Conservation (phyloP, 768 basidiomycete species). For the Lactarius akahatsu region DNA sequence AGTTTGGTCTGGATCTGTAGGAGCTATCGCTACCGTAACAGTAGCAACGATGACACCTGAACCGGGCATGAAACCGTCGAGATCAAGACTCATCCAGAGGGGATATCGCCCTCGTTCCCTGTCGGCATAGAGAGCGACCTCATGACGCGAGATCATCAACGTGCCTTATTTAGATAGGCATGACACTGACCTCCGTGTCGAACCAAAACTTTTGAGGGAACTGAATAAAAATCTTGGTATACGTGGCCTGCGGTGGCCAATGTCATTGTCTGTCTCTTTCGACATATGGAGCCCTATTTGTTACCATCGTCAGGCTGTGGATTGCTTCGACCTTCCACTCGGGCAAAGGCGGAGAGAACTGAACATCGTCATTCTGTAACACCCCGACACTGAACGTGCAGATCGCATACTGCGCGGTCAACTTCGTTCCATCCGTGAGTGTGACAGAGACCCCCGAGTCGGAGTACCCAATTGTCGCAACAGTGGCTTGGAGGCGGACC, state of each 20-base stretch:
- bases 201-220: conserved; percentile 26
- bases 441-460: conserved; percentile 55
- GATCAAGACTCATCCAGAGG: conserved; percentile 64
- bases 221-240: conserved; percentile 19
- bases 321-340: conserved; percentile 62
- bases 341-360: conserved; percentile 56
- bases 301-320: conserved; percentile 58
- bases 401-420: conserved; percentile 34
- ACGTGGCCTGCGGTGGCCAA: not conserved
- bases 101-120: conserved; percentile 43
- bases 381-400: conserved; percentile 70
- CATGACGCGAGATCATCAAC: not conserved
- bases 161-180: conserved; percentile 25
- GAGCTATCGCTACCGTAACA: conserved; percentile 46
- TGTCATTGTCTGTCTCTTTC: conserved; percentile 37
- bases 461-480: conserved; percentile 40
- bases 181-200: conserved; percentile 54
- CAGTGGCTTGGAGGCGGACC: conserved; percentile 48
- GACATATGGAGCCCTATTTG: not conserved
- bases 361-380: conserved; percentile 38
- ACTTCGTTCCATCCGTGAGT: conserved; percentile 26
- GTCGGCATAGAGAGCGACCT: conserved; percentile 24
- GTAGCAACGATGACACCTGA: conserved; percentile 54
- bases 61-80: conserved; percentile 54
- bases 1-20: not conserved